A percentile compares a stretch with the other conserved stretches of the same genome.
Evolutionary conservation across 1,284 basidiomycete species (phyloP).

Genomic region (Naganishia liquefaciens): DNA sequence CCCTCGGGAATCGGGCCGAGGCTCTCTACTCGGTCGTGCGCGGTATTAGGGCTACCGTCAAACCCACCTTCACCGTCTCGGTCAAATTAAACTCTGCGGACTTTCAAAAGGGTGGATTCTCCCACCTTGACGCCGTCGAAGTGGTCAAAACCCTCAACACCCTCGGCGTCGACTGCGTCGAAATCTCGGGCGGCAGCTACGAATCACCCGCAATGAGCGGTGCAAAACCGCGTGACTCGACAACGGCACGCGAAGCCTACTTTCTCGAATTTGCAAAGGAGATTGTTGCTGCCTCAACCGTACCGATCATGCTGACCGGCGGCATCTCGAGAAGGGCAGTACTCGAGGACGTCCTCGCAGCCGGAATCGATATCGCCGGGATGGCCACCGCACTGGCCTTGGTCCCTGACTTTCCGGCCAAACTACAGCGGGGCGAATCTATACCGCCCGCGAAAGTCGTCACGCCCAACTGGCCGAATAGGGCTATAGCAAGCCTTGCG

Average conservation of each 20-base stretch:
- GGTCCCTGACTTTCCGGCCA: conserved; percentile 6
- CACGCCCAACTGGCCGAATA: conserved; percentile 3
- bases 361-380: conserved; percentile 1
- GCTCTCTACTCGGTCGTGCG: conserved; percentile 50
- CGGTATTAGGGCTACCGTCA: conserved; percentile 46
- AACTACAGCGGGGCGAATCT: conserved; percentile 4
- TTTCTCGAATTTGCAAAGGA: conserved; percentile 41
- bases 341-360: conserved; percentile 5
- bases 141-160: conserved; percentile 57
- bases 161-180: conserved; percentile 59
- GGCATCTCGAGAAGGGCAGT: conserved; percentile 10
- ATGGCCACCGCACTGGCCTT: conserved; percentile 5
- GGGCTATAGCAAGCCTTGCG: neutral
- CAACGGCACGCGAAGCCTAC: conserved; percentile 54
- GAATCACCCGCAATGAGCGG: conserved; percentile 47
- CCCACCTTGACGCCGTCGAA: conserved; percentile 53
- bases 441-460: neutral
- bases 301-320: conserved; percentile 21
- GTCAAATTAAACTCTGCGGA: conserved; percentile 58
- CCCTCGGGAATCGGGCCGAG: conserved; percentile 51
- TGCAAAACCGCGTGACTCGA: conserved; percentile 47
- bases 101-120: conserved; percentile 46
- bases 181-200: conserved; percentile 54
- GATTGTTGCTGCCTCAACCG: conserved; percentile 32
- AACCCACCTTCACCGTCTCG: conserved; percentile 54